phyloP scores from a whole-genome alignment of 805 yeast species.

The Kregervanrija fluxuum region DNA sequence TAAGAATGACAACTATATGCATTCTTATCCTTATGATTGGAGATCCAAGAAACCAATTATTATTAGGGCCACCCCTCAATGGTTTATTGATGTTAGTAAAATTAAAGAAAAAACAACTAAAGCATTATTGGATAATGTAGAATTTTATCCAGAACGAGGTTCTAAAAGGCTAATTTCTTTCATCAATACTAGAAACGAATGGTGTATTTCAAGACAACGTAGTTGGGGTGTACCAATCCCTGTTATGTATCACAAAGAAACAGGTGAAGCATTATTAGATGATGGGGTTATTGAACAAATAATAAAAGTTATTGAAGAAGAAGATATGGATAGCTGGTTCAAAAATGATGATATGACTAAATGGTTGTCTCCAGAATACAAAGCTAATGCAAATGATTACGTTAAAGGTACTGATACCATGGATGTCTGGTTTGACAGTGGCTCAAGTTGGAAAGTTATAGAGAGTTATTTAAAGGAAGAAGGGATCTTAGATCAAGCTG shows the following conservation, averaged over 20 bases:
- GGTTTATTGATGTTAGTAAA: conserved; percentile 83
- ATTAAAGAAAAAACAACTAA: conserved; percentile 57
- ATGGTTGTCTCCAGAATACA: conserved; percentile 65
- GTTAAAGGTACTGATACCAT: conserved; percentile 79
- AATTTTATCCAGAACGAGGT: conserved; percentile 72
- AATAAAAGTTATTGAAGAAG: conserved; percentile 44
- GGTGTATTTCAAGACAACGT: conserved; percentile 97
- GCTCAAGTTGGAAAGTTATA: conserved; percentile 79
- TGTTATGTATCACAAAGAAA: conserved; percentile 54
- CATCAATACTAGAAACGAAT: conserved; percentile 72
- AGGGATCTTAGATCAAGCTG: conserved; percentile 25
- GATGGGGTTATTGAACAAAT: conserved; percentile 49
- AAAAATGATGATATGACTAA: conserved; percentile 33
- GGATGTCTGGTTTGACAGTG: conserved; percentile 99
- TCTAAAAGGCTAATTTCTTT: conserved; percentile 64
- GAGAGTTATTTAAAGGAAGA: conserved; percentile 31
- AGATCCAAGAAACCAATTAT: conserved; percentile 93
- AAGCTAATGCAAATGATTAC: conserved; percentile 36
- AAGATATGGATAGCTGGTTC: conserved; percentile 83
- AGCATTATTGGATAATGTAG: conserved; percentile 49
- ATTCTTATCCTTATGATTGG: conserved; percentile 97
- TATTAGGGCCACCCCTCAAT: conserved; percentile 91
- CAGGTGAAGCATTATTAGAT: conserved; percentile 60
- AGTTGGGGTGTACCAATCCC: conserved; percentile 99
- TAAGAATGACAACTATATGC: conserved; percentile 48